Conservation (phyloP, 371 early-diverging fungal genomes). For the Capillidium heterosporum region DNA sequence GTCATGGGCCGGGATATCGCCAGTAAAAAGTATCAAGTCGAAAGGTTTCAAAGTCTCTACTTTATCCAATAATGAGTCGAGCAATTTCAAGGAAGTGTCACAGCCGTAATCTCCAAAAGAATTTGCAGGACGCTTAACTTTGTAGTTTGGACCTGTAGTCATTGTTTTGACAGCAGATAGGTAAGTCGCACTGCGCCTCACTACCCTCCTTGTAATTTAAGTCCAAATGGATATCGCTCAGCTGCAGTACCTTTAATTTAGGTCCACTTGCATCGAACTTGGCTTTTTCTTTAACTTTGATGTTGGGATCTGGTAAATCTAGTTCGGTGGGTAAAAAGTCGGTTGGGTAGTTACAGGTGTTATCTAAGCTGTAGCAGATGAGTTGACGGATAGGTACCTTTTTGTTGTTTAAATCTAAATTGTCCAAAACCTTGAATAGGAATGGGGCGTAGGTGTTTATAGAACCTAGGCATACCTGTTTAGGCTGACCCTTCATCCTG, state of each 20-base stretch:
- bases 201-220: constrained; percentile 7
- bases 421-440: constrained; percentile 9
- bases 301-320: neutral
- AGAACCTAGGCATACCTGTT: constrained; percentile 6
- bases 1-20: constrained; percentile 5
- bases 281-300: neutral
- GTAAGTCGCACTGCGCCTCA: constrained; percentile 11
- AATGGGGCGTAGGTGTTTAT: constrained; percentile 10
- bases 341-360: constrained; percentile 2
- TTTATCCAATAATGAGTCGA: constrained; percentile 6
- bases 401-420: constrained; percentile 6
- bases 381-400: neutral
- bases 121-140: constrained; percentile 9
- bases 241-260: constrained; percentile 6
- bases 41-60: neutral
- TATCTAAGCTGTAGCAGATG: constrained; percentile 7
- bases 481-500: neutral
- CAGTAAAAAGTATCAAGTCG: constrained; percentile 2
- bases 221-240: constrained; percentile 11
- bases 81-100: constrained; percentile 1
- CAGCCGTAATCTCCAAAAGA: constrained; percentile 11
- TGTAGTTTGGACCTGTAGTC: neutral
- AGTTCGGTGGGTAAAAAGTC: constrained; percentile 1
- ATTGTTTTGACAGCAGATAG: constrained; percentile 10
- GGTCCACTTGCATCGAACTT: neutral